A percentile compares a stretch with the other conserved stretches of the same genome.
Conservation (phyloP, 331 rosid genomes). For the Spiraea crenata region DNA sequence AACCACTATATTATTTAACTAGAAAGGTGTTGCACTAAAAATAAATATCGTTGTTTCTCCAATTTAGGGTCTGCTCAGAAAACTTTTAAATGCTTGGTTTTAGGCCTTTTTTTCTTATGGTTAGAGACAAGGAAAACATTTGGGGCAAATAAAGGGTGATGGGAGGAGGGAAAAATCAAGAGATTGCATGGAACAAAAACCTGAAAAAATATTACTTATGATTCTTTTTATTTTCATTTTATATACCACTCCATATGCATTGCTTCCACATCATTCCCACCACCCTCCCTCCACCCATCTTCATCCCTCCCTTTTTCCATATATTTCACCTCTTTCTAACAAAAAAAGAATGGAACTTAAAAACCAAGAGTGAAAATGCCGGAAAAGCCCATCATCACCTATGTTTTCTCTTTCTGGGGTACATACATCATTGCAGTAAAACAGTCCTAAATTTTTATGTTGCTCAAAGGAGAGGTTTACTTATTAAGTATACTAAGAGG, state of each 20-base stretch:
- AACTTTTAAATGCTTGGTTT: background rate
- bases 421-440: background rate
- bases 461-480: background rate
- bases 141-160: background rate
- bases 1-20: constrained; percentile 1
- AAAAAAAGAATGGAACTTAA: background rate
- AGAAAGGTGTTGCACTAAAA: background rate
- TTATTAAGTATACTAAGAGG: background rate
- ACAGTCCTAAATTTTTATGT: background rate
- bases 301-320: background rate
- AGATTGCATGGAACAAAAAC: background rate
- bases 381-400: background rate
- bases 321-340: background rate
- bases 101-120: background rate
- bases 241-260: background rate
- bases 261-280: background rate
- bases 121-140: background rate
- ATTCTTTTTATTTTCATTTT: constrained; percentile 6
- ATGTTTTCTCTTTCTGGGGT: background rate
- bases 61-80: background rate
- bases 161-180: background rate
- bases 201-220: background rate
- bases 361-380: background rate
- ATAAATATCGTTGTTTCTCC: constrained; percentile 2
- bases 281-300: background rate